phyloP scores from a whole-genome alignment of 2,329 filamentous ascomycete genomes.

The Colletotrichum sp. region DNA sequence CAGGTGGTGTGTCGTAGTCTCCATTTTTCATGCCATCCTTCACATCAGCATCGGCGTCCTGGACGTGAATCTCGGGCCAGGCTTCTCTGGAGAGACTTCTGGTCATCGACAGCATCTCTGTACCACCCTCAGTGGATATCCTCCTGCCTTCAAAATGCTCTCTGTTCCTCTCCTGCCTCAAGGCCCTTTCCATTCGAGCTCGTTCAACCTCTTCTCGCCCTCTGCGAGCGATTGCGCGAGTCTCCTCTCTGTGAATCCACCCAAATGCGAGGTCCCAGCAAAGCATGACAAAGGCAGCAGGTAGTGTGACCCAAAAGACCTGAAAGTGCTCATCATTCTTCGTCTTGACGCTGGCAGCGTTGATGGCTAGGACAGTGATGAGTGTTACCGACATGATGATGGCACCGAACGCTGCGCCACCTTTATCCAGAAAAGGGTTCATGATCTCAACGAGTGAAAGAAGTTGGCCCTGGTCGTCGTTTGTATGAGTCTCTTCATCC shows the following conservation, averaged over 20 bases:
- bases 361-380: constrained; percentile 68
- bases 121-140: not conserved
- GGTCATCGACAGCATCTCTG: not conserved
- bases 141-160: not conserved
- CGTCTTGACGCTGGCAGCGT: constrained; percentile 59
- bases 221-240: constrained; percentile 63
- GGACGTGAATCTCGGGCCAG: not conserved
- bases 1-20: not conserved
- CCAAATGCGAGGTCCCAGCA: constrained; percentile 69
- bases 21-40: not conserved
- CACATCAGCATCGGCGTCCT: not conserved
- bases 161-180: not conserved
- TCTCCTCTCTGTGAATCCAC: constrained; percentile 67
- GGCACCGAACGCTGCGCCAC: constrained; percentile 67
- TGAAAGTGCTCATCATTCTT: constrained; percentile 47
- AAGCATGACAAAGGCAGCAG: constrained; percentile 72
- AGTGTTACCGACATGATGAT: constrained; percentile 71
- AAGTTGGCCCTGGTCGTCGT: constrained; percentile 56
- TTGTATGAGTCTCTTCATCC: constrained; percentile 40
- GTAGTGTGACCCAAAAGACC: constrained; percentile 73
- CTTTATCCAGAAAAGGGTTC: constrained; percentile 75
- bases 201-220: constrained; percentile 42
- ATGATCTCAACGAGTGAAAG: constrained; percentile 74
- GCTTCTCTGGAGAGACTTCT: not conserved
- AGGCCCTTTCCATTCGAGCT: not conserved